Evolutionary conservation across 176 grass and related monocot genomes (phyloP).

Genomic region (Alopecurus myosuroides): DNA sequence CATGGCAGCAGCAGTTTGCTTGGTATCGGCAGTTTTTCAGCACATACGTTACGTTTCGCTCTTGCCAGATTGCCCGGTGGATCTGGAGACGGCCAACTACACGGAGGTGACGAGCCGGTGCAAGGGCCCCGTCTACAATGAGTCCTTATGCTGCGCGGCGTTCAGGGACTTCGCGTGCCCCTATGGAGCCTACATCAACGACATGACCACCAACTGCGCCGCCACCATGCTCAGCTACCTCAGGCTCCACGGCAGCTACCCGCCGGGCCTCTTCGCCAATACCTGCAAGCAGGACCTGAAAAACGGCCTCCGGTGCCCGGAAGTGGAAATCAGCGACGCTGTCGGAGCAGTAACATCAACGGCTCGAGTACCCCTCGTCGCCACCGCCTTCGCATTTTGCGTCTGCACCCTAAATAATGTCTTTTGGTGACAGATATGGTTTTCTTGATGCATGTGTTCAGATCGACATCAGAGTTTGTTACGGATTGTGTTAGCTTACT

Average conservation of each 20-base stretch:
- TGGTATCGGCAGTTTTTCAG: background rate
- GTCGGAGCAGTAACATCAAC: no score
- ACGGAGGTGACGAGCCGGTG: background rate
- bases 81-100: background rate
- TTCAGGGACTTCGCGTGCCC: background rate
- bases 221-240: background rate
- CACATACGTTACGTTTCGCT: background rate
- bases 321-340: background rate
- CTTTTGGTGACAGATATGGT: no score
- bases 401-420: no score
- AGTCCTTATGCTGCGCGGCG: background rate
- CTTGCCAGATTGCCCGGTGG: background rate
- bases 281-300: background rate
- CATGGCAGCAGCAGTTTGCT: no score
- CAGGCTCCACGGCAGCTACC: background rate
- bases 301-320: background rate
- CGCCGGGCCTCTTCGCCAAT: background rate
- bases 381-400: no score
- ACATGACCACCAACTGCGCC: background rate
- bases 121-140: background rate
- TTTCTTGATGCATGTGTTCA: no score
- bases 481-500: no score
- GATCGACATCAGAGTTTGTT: no score
- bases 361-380: no score
- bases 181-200: background rate